Evolutionary conservation across 148 eudicot species (phyloP).

Genomic region (Vaccinium myrtillus): DNA sequence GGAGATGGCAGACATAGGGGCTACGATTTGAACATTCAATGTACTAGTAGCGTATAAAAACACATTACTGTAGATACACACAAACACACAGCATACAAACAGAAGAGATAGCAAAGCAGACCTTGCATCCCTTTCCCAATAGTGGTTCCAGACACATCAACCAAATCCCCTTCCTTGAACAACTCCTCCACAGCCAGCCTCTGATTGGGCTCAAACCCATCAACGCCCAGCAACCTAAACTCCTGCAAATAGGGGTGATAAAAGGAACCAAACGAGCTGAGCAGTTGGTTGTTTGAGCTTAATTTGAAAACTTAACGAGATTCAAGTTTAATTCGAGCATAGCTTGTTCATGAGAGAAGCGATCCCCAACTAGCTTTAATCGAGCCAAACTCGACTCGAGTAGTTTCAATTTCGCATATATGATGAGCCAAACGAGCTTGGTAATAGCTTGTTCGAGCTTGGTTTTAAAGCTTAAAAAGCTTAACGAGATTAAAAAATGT

Average conservation of each 20-base stretch:
- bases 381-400: too few relatives aligned
- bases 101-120: slow-evolving; percentile 15
- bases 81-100: background rate
- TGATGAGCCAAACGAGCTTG: too few relatives aligned
- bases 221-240: slow-evolving; percentile 64
- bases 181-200: slow-evolving; percentile 60
- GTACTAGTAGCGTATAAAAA: background rate
- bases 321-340: too few relatives aligned
- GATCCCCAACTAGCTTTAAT: too few relatives aligned
- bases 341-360: too few relatives aligned
- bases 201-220: slow-evolving; percentile 65
- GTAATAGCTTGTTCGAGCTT: too few relatives aligned
- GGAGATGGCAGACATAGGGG: background rate
- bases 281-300: too few relatives aligned
- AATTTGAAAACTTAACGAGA: too few relatives aligned
- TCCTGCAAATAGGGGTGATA: slow-evolving; percentile 55
- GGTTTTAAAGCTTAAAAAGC: too few relatives aligned
- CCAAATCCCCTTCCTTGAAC: slow-evolving; percentile 83
- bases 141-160: slow-evolving; percentile 89
- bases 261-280: too few relatives aligned
- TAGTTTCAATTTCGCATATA: too few relatives aligned
- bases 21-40: background rate
- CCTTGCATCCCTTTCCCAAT: slow-evolving; percentile 96
- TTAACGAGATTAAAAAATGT: too few relatives aligned
- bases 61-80: background rate